Evolutionary conservation across 2,329 filamentous ascomycete genomes (phyloP).

Genomic region (Sarocladiaceae sp.): DNA sequence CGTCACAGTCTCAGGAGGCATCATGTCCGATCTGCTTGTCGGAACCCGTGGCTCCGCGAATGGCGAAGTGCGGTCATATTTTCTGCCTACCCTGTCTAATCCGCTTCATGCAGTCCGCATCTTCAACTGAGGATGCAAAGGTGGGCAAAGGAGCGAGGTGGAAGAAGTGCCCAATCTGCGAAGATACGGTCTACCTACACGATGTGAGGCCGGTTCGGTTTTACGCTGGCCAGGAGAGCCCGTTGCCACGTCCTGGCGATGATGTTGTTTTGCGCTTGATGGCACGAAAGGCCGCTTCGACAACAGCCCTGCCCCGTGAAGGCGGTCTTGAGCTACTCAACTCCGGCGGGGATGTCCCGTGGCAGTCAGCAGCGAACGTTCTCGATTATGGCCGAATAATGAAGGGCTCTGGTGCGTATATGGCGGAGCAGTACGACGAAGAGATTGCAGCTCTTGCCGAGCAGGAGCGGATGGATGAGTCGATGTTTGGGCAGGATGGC

Average conservation of each 20-base stretch:
- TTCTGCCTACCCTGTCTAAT: conserved; percentile 92
- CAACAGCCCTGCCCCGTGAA: conserved; percentile 80
- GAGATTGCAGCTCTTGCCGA: conserved; percentile 69
- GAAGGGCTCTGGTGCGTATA: conserved; percentile 87
- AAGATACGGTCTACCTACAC: conserved; percentile 85
- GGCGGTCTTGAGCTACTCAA: conserved; percentile 62
- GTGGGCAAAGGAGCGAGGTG: conserved; percentile 68
- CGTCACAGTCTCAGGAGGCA: conserved; percentile 77
- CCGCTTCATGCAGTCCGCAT: conserved; percentile 85
- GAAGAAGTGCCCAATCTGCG: conserved; percentile 96
- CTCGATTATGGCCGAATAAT: conserved; percentile 93
- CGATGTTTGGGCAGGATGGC: conserved; percentile 86
- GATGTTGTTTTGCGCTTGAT: conserved; percentile 88
- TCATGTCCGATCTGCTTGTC: conserved; percentile 94
- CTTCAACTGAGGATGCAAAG: conserved; percentile 60
- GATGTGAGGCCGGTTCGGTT: conserved; percentile 86
- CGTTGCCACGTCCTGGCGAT: conserved; percentile 72
- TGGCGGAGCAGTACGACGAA: conserved; percentile 70
- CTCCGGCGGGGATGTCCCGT: conserved; percentile 73
- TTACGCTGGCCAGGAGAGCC: conserved; percentile 81
- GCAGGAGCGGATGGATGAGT: conserved; percentile 83
- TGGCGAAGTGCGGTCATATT: conserved; percentile 96
- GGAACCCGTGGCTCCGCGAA: conserved; percentile 85
- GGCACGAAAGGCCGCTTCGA: conserved; percentile 72
- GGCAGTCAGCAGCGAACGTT: conserved; percentile 91